phyloP scores from a whole-genome alignment of 768 basidiomycete genomes.

The Mycena rebaudengoi region DNA sequence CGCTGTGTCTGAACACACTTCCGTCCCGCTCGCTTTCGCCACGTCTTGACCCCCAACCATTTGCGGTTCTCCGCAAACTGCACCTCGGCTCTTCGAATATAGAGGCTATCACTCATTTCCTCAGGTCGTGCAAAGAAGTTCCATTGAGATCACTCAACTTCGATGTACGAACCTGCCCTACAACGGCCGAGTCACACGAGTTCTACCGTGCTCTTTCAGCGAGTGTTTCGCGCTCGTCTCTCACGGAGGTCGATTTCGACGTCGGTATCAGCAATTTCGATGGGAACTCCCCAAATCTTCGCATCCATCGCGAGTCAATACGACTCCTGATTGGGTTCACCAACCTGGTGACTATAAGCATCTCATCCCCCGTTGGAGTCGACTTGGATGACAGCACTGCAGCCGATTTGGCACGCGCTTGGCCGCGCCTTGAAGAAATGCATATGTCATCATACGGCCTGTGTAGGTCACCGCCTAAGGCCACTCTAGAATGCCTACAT shows the following conservation, averaged over 20 bases:
- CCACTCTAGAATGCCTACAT: conserved; percentile 6
- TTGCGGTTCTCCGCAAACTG: conserved; percentile 9
- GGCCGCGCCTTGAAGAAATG: conserved; percentile 1
- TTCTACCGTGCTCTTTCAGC: conserved; percentile 4
- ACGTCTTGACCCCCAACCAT: not conserved
- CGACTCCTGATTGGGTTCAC: not conserved
- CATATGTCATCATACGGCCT: not conserved
- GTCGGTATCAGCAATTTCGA: not conserved
- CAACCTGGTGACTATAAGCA: not conserved
- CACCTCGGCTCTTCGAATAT: not conserved
- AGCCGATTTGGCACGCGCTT: not conserved
- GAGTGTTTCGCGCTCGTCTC: not conserved
- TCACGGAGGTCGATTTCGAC: not conserved
- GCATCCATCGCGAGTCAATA: conserved; percentile 1
- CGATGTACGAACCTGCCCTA: not conserved
- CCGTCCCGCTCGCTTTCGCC: not conserved
- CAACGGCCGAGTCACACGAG: not conserved
- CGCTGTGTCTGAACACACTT: not conserved
- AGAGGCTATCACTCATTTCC: conserved; percentile 2
- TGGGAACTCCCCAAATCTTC: not conserved
- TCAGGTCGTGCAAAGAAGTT: conserved; percentile 4
- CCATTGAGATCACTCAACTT: conserved; percentile 1
- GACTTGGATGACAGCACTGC: conserved; percentile 1
- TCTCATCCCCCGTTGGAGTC: conserved; percentile 10
- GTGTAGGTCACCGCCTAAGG: not conserved